Evolutionary conservation across 495 filamentous ascomycete genomes (phyloP).

Genomic region (Monascus purpureus): DNA sequence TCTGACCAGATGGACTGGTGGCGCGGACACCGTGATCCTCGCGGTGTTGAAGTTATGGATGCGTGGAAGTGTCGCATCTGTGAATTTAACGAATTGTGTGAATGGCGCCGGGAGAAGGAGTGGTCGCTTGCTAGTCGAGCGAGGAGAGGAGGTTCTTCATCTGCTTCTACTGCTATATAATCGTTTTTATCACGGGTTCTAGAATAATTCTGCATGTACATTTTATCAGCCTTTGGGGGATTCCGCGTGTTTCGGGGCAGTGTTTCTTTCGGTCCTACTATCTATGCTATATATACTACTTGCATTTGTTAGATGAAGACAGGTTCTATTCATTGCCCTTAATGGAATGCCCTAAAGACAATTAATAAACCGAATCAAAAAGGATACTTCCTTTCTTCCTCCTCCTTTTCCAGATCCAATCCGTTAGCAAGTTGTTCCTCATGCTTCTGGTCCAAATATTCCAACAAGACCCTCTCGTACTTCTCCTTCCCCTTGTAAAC

Average conservation of each 20-base stretch:
- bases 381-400: slow-evolving; percentile 41
- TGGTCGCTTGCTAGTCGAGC: slow-evolving; percentile 24
- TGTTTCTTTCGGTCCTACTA: no score
- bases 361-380: no score
- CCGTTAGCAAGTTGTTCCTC: slow-evolving; percentile 57
- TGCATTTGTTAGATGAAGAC: no score
- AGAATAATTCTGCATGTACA: no score
- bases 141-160: slow-evolving; percentile 4
- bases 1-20: slow-evolving; percentile 68
- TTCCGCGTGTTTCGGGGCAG: no score
- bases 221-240: no score
- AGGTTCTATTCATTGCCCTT: no score
- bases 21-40: slow-evolving; percentile 59
- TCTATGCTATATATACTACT: no score
- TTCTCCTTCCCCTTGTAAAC: slow-evolving; percentile 73
- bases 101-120: slow-evolving; percentile 46
- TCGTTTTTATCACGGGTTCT: no score
- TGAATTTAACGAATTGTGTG: slow-evolving; percentile 47
- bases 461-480: slow-evolving; percentile 65
- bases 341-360: no score
- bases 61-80: slow-evolving; percentile 74
- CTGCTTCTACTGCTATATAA: no score
- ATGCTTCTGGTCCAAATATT: slow-evolving; percentile 73
- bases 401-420: slow-evolving; percentile 44
- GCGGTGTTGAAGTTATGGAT: slow-evolving; percentile 79